Evolutionary conservation across 2,329 filamentous ascomycete genomes (phyloP).

Genomic region (Ilyonectria sp.): DNA sequence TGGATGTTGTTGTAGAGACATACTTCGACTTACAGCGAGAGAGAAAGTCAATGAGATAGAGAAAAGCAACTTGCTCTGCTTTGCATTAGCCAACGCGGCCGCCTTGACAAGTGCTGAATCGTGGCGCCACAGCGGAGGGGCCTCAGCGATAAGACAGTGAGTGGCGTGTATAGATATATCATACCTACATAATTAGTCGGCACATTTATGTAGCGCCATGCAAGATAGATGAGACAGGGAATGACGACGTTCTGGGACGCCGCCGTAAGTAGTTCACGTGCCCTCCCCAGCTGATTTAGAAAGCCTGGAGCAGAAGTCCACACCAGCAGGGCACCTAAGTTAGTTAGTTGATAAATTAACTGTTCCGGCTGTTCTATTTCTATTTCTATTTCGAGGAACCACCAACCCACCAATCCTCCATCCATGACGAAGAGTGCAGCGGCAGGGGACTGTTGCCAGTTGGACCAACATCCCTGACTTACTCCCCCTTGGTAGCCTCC

Average conservation of each 20-base stretch:
- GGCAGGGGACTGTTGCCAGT: slow-evolving; percentile 16
- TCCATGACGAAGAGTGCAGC: not conserved
- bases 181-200: not conserved
- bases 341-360: slow-evolving; percentile 23
- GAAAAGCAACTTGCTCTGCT: not conserved
- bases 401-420: slow-evolving; percentile 3
- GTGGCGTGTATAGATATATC: not conserved
- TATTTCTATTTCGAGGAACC: slow-evolving; percentile 31
- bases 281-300: not conserved
- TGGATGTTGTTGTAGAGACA: slow-evolving; percentile 1
- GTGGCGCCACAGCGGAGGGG: slow-evolving; percentile 14
- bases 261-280: slow-evolving; percentile 21
- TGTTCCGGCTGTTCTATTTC: slow-evolving; percentile 24
- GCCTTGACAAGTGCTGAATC: slow-evolving; percentile 15
- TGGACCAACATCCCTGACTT: slow-evolving; percentile 8
- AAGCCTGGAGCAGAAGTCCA: not conserved
- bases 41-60: not conserved
- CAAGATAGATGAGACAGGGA: slow-evolving; percentile 32
- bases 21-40: not conserved
- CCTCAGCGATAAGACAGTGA: not conserved
- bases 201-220: slow-evolving; percentile 19
- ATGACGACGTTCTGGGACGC: slow-evolving; percentile 14
- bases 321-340: not conserved
- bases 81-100: not conserved
- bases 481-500: not conserved